Percentiles rank a stretch among this genome's conserved stretches.
Evolutionary conservation across 768 basidiomycete species (phyloP).

Genomic region (Hypholoma fasciculare): DNA sequence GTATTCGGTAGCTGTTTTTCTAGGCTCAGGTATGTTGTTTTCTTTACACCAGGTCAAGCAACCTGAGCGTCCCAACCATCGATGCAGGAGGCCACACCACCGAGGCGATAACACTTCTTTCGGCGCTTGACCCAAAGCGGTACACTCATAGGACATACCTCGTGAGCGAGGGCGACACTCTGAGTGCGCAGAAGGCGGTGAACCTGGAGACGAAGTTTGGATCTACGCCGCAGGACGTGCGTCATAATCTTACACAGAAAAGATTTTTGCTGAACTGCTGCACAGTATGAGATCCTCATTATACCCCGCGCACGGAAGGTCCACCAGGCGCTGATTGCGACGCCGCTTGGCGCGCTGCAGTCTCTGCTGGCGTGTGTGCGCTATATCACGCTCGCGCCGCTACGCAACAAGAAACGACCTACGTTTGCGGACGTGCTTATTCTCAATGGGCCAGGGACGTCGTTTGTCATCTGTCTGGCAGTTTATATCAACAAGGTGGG

Average conservation of each 20-base stretch:
- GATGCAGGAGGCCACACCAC: constrained; percentile 87
- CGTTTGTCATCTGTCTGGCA: constrained; percentile 73
- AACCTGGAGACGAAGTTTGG: constrained; percentile 52
- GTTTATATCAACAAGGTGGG: constrained; percentile 69
- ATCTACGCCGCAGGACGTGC: constrained; percentile 16
- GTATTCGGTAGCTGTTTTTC: constrained; percentile 73
- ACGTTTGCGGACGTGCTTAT: constrained; percentile 74
- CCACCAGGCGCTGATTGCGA: constrained; percentile 75
- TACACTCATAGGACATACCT: constrained; percentile 83
- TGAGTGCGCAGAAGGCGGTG: constrained; percentile 73
- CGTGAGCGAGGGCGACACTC: constrained; percentile 74
- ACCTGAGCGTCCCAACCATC: constrained; percentile 1
- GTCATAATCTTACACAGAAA: neutral
- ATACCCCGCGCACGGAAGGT: constrained; percentile 90
- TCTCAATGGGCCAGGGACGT: constrained; percentile 95
- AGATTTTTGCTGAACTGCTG: constrained; percentile 4
- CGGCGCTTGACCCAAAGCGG: constrained; percentile 69
- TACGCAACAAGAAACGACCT: constrained; percentile 29
- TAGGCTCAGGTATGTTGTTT: constrained; percentile 76
- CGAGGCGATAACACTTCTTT: constrained; percentile 77
- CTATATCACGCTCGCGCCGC: constrained; percentile 55
- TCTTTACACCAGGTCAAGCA: neutral
- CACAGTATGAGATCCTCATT: constrained; percentile 51
- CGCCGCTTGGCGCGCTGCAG: constrained; percentile 59
- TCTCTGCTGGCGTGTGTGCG: constrained; percentile 67